phyloP scores from a whole-genome alignment of 768 basidiomycete species.

The Mycena leptocephala region DNA sequence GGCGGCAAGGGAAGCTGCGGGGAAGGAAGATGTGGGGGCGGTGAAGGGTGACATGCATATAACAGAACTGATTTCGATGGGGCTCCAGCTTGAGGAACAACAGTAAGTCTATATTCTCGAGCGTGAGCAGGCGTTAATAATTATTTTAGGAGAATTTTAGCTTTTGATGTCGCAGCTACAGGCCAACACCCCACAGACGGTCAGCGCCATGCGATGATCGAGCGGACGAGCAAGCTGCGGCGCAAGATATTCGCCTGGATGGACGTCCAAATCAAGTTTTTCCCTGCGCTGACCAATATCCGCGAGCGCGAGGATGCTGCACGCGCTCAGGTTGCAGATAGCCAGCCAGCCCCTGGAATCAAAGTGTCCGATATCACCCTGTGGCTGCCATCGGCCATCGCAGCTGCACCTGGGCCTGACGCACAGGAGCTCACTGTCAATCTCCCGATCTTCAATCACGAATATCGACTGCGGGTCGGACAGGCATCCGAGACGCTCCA shows the following conservation, averaged over 20 bases:
- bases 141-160: slow-evolving; percentile 7
- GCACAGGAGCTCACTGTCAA: neutral
- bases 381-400: slow-evolving; percentile 40
- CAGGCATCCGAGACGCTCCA: slow-evolving; percentile 31
- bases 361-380: slow-evolving; percentile 14
- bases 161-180: neutral
- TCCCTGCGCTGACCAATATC: slow-evolving; percentile 11
- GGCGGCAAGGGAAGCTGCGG: neutral
- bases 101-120: slow-evolving; percentile 20
- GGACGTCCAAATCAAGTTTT: slow-evolving; percentile 23
- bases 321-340: neutral
- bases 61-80: slow-evolving; percentile 22
- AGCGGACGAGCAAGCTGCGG: slow-evolving; percentile 28
- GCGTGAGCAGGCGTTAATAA: neutral
- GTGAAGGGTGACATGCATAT: slow-evolving; percentile 23
- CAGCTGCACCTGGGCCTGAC: neutral
- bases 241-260: slow-evolving; percentile 33
- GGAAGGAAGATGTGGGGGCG: neutral
- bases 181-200: slow-evolving; percentile 34
- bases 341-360: neutral
- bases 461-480: slow-evolving; percentile 28
- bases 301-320: slow-evolving; percentile 15
- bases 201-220: slow-evolving; percentile 38
- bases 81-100: slow-evolving; percentile 33
- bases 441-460: slow-evolving; percentile 18